Conservation (phyloP, 139 green algal species). For the Ostreobium quekettii region DNA sequence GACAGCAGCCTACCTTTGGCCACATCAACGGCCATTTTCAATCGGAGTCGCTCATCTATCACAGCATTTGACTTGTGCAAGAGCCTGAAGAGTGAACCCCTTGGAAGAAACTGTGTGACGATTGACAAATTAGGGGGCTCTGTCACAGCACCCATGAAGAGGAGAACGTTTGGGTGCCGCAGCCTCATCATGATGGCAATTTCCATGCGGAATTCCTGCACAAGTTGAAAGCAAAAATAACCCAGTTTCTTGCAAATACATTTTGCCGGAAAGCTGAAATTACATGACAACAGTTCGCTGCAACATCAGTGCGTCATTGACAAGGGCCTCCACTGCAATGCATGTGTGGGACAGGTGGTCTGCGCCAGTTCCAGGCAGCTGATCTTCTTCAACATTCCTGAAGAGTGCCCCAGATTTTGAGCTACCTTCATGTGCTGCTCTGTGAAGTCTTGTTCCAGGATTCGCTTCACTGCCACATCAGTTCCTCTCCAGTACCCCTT, state of each 20-base stretch:
- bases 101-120: slow-evolving; percentile 67
- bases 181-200: slow-evolving; percentile 55
- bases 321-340: too few relatives aligned
- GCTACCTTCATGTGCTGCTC: slow-evolving; percentile 13
- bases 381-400: too few relatives aligned
- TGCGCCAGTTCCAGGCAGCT: too few relatives aligned
- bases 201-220: slow-evolving; percentile 57
- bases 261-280: too few relatives aligned
- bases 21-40: slow-evolving; percentile 78
- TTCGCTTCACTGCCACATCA: slow-evolving; percentile 85
- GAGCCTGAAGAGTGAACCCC: slow-evolving; percentile 60
- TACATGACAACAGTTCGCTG: too few relatives aligned
- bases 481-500: slow-evolving; percentile 70
- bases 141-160: slow-evolving; percentile 60
- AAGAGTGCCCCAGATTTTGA: too few relatives aligned
- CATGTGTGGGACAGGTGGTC: too few relatives aligned
- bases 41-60: slow-evolving; percentile 47
- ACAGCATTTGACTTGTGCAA: slow-evolving; percentile 44
- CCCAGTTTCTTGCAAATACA: too few relatives aligned
- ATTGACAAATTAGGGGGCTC: slow-evolving; percentile 48
- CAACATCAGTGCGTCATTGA: too few relatives aligned
- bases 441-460: slow-evolving; percentile 63
- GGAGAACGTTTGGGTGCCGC: slow-evolving; percentile 70
- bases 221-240: too few relatives aligned
- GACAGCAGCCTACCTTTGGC: slow-evolving; percentile 46